Conservation (phyloP, 2,329 filamentous ascomycete species). For the Ascomycota sp. region DNA sequence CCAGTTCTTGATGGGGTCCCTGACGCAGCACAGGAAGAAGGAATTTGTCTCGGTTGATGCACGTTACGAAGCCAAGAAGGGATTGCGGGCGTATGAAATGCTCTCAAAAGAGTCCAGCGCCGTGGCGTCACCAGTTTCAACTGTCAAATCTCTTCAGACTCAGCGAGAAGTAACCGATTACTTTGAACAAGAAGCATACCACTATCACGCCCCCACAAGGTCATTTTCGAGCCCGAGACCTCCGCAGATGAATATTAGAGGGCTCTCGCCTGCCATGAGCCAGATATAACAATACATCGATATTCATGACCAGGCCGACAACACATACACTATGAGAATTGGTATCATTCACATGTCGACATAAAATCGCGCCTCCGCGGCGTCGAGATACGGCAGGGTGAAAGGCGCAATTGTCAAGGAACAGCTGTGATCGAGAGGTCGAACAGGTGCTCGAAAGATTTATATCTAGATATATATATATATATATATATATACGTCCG, state of each 20-base stretch:
- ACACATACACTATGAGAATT: no score
- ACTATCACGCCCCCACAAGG: slow-evolving; percentile 31
- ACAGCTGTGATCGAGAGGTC: no score
- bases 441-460: no score
- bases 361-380: no score
- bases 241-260: slow-evolving; percentile 20
- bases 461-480: neutral
- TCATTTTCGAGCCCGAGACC: slow-evolving; percentile 36
- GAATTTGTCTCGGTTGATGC: slow-evolving; percentile 88
- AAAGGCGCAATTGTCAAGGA: no score
- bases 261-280: slow-evolving; percentile 21
- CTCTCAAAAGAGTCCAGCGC: slow-evolving; percentile 38
- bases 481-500: neutral
- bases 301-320: no score
- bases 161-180: slow-evolving; percentile 32
- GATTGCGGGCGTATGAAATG: slow-evolving; percentile 63
- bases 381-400: no score
- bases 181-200: slow-evolving; percentile 27
- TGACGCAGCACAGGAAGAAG: slow-evolving; percentile 32
- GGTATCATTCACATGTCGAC: no score
- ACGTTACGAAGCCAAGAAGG: slow-evolving; percentile 36
- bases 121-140: slow-evolving; percentile 29
- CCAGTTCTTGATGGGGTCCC: no score
- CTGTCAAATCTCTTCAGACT: slow-evolving; percentile 14
- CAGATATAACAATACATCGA: no score